Evolutionary conservation across 495 filamentous ascomycete genomes (phyloP).

Genomic region (Glarea lozoyensis): DNA sequence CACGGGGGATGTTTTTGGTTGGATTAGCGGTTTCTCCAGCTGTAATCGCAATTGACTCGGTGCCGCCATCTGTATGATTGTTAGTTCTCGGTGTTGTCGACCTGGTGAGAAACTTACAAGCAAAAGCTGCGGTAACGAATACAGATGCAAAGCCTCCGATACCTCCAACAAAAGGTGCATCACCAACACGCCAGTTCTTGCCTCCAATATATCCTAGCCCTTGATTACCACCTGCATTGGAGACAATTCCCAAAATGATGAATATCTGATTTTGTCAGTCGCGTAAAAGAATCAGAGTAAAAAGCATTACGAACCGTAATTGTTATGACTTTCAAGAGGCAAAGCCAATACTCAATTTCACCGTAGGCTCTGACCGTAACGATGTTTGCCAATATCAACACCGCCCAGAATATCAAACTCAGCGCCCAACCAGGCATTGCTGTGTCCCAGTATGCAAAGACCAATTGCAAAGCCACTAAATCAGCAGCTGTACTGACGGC

Average conservation of each 20-base stretch:
- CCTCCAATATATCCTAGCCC: slow-evolving; percentile 38
- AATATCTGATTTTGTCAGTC: slow-evolving; percentile 32
- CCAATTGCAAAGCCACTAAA: slow-evolving; percentile 43
- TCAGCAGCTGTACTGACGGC: slow-evolving; percentile 46
- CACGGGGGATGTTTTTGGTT: slow-evolving; percentile 66
- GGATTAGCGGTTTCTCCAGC: slow-evolving; percentile 67
- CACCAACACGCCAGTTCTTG: slow-evolving; percentile 42
- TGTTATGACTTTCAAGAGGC: slow-evolving; percentile 45
- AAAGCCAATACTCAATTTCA: slow-evolving; percentile 48
- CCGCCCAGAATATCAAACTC: slow-evolving; percentile 42
- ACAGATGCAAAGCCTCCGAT: slow-evolving; percentile 60
- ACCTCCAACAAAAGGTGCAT: slow-evolving; percentile 45
- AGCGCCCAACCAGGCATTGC: slow-evolving; percentile 54
- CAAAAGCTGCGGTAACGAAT: slow-evolving; percentile 31
- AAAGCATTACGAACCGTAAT: slow-evolving; percentile 34
- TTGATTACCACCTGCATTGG: slow-evolving; percentile 38
- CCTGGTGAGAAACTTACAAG: slow-evolving; percentile 35
- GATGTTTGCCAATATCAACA: slow-evolving; percentile 40
- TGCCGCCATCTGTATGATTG: slow-evolving; percentile 43
- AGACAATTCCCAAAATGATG: slow-evolving; percentile 44
- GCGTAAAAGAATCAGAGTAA: not conserved
- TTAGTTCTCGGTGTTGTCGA: slow-evolving; percentile 4
- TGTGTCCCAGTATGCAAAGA: slow-evolving; percentile 44
- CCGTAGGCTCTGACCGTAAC: slow-evolving; percentile 44
- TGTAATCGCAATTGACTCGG: slow-evolving; percentile 48